Conservation (phyloP, 225 moss, liverwort and hornwort genomes). For the Bryum argenteum region DNA sequence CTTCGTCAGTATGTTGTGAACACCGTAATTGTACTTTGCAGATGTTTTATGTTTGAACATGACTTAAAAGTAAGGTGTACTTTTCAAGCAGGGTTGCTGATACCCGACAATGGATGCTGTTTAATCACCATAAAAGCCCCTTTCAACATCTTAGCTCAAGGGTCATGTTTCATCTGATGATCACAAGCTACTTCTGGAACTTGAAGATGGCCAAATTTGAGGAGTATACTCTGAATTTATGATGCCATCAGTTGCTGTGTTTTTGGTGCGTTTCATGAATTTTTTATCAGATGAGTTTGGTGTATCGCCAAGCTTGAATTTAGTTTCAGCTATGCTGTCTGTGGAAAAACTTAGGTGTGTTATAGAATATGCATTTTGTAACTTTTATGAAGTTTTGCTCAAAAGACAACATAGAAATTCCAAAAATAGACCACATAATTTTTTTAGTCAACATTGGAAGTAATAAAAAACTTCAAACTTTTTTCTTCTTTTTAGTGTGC, state of each 20-base stretch:
- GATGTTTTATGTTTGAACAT: background rate
- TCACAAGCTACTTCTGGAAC: background rate
- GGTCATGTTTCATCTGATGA: background rate
- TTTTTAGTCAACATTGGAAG: too few species aligned
- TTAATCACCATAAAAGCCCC: background rate
- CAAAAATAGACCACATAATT: too few species aligned
- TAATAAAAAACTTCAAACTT: too few species aligned
- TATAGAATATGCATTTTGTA: too few species aligned
- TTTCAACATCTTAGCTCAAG: background rate
- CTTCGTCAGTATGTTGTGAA: background rate
- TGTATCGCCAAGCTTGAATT: background rate
- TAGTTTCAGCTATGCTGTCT: background rate
- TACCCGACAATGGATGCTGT: background rate
- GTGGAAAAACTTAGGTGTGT: too few species aligned
- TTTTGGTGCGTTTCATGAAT: constrained; percentile 2
- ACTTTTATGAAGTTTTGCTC: too few species aligned
- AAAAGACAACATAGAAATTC: too few species aligned
- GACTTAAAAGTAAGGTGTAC: constrained; percentile 6
- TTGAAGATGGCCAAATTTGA: background rate
- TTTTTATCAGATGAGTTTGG: background rate
- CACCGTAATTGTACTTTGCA: constrained; percentile 17
- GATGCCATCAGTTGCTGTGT: background rate
- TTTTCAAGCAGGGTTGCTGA: constrained; percentile 5
- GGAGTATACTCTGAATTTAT: background rate
- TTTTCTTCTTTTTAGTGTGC: too few species aligned